Percentiles rank a stretch among this genome's conserved stretches.
Conservation (phyloP, 192 early-diverging fungal genomes). For the Dispira simplex region DNA sequence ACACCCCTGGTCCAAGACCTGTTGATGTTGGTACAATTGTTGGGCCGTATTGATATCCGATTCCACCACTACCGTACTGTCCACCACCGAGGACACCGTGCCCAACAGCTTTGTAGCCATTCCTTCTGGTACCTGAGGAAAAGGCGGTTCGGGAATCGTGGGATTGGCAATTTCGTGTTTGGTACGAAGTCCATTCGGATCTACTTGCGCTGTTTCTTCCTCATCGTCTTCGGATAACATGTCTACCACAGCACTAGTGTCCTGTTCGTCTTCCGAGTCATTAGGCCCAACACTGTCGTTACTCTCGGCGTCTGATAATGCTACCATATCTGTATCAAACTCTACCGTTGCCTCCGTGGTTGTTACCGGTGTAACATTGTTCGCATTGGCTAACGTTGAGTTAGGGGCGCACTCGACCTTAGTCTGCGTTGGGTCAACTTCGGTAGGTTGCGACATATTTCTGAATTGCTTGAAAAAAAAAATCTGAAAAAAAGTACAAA, state of each 20-base stretch:
- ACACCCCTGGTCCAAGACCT: slow-evolving; percentile 61
- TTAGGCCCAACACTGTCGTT: too few species aligned
- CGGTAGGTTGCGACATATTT: too few species aligned
- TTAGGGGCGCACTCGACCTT: too few species aligned
- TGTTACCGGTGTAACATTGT: too few species aligned
- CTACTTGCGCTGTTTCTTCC: not conserved
- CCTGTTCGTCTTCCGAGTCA: too few species aligned
- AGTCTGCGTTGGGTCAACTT: too few species aligned
- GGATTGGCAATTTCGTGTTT: slow-evolving; percentile 44
- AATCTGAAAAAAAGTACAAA: too few species aligned
- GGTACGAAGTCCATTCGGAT: slow-evolving; percentile 14
- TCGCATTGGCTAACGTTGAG: too few species aligned
- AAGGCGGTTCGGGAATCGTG: slow-evolving; percentile 21
- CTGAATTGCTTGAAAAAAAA: too few species aligned
- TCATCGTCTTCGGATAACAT: not conserved
- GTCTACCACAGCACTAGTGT: not conserved
- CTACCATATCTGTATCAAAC: too few species aligned
- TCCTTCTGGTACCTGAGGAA: slow-evolving; percentile 33
- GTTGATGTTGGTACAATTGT: slow-evolving; percentile 13
- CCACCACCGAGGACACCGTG: slow-evolving; percentile 47
- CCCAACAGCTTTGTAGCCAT: slow-evolving; percentile 42
- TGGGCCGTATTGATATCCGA: slow-evolving; percentile 19
- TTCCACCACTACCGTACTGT: slow-evolving; percentile 54
- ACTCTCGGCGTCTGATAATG: too few species aligned
- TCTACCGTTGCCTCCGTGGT: too few species aligned